phyloP scores from a whole-genome alignment of 2,329 filamentous ascomycete genomes.

The Fulvia fulva region DNA sequence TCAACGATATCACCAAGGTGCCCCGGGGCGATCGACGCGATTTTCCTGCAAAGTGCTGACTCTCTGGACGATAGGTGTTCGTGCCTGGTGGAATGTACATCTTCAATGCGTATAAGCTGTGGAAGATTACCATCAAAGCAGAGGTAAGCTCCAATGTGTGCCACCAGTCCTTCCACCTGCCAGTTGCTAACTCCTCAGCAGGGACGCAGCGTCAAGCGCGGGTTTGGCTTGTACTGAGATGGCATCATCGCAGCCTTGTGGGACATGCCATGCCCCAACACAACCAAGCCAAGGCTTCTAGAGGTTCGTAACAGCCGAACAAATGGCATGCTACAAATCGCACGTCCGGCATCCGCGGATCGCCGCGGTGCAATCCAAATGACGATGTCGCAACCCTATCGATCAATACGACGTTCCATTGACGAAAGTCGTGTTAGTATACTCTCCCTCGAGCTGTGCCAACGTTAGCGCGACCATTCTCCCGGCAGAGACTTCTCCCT shows the following conservation, averaged over 20 bases:
- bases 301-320: neutral
- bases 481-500: neutral
- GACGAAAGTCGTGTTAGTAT: conserved; percentile 16
- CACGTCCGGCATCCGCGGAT: neutral
- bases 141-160: too few relatives aligned
- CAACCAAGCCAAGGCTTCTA: neutral
- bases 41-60: neutral
- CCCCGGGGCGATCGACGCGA: neutral
- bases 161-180: too few relatives aligned
- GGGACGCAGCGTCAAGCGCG: conserved; percentile 31
- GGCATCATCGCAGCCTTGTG: neutral
- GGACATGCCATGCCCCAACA: neutral
- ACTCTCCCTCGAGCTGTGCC: conserved; percentile 15
- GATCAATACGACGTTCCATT: conserved; percentile 18
- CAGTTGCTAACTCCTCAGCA: too few relatives aligned
- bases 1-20: neutral
- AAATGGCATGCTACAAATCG: neutral
- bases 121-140: conserved; percentile 32
- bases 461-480: neutral
- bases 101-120: conserved; percentile 32
- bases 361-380: neutral
- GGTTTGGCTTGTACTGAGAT: conserved; percentile 27
- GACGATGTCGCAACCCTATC: conserved; percentile 4
- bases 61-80: conserved; percentile 15
- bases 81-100: conserved; percentile 32